Conservation (phyloP, 352 stramenopile genomes). For the Globisporangium barbulae region DNA sequence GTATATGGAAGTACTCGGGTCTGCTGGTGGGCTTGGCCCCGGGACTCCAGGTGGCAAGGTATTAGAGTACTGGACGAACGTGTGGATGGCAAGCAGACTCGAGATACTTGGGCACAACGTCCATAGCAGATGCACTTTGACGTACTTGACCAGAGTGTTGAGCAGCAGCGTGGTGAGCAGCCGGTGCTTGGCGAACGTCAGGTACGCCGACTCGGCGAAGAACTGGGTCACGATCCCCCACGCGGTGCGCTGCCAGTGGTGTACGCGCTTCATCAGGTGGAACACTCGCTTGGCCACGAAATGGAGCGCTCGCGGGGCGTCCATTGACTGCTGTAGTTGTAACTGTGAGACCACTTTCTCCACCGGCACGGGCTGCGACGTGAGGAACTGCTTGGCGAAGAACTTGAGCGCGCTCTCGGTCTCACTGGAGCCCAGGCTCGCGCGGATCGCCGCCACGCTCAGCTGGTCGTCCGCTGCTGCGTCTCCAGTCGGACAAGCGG, state of each 20-base stretch:
- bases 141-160: conserved; percentile 44
- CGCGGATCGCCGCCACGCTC: background rate
- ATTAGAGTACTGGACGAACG: conserved; percentile 26
- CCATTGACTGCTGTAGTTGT: conserved; percentile 18
- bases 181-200: conserved; percentile 56
- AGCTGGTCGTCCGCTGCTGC: background rate
- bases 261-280: conserved; percentile 60
- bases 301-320: conserved; percentile 21
- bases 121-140: conserved; percentile 63
- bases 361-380: conserved; percentile 10
- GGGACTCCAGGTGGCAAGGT: background rate
- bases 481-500: background rate
- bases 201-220: conserved; percentile 22
- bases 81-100: conserved; percentile 45
- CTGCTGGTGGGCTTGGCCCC: background rate
- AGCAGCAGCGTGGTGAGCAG: conserved; percentile 53
- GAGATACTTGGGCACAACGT: conserved; percentile 41
- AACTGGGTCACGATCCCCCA: conserved; percentile 51
- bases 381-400: conserved; percentile 50
- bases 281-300: conserved; percentile 28
- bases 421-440: conserved; percentile 6
- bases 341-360: conserved; percentile 27
- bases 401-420: conserved; percentile 17
- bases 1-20: conserved; percentile 11
- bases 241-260: conserved; percentile 56